Conservation (phyloP, 768 basidiomycete species). For the Trametopsis cervina region DNA sequence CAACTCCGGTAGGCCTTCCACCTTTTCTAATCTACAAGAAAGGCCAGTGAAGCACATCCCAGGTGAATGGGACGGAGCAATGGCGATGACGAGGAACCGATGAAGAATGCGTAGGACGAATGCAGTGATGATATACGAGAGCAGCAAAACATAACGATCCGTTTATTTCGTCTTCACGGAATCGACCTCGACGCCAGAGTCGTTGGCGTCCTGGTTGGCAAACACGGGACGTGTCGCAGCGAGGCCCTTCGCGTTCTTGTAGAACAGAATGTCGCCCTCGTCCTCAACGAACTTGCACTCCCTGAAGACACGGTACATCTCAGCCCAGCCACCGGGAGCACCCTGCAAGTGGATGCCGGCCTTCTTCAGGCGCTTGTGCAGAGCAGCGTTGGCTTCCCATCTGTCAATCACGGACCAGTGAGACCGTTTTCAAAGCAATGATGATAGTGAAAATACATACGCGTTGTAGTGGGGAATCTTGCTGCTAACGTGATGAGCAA, state of each 20-base stretch:
- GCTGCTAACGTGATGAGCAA: conserved; percentile 86
- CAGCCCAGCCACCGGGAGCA: conserved; percentile 71
- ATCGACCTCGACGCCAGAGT: conserved; percentile 60
- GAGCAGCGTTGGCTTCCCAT: conserved; percentile 86
- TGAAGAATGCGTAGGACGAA: neutral
- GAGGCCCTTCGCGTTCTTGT: conserved; percentile 80
- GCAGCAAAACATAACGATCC: neutral
- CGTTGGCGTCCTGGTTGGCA: conserved; percentile 47
- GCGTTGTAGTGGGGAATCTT: conserved; percentile 96
- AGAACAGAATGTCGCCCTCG: conserved; percentile 85
- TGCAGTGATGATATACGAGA: neutral
- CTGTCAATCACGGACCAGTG: conserved; percentile 25
- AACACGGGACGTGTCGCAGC: conserved; percentile 65
- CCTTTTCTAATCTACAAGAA: too few relatives aligned
- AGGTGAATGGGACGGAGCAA: too few relatives aligned
- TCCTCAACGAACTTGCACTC: conserved; percentile 96
- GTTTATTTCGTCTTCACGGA: conserved; percentile 22
- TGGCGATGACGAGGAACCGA: too few relatives aligned
- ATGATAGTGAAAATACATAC: conserved; percentile 39
- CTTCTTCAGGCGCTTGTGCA: conserved; percentile 64
- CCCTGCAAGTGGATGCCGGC: conserved; percentile 59
- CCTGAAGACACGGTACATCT: conserved; percentile 69
- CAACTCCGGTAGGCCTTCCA: too few relatives aligned
- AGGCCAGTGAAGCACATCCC: too few relatives aligned
- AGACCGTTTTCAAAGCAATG: too few relatives aligned